A percentile compares a stretch with the other conserved stretches of the same genome.
These are phyloP conservation scores for Tieghemiomyces parasiticus DNA, from an alignment of 192 early-diverging fungal species.

Conservation along the genomic window DNA sequence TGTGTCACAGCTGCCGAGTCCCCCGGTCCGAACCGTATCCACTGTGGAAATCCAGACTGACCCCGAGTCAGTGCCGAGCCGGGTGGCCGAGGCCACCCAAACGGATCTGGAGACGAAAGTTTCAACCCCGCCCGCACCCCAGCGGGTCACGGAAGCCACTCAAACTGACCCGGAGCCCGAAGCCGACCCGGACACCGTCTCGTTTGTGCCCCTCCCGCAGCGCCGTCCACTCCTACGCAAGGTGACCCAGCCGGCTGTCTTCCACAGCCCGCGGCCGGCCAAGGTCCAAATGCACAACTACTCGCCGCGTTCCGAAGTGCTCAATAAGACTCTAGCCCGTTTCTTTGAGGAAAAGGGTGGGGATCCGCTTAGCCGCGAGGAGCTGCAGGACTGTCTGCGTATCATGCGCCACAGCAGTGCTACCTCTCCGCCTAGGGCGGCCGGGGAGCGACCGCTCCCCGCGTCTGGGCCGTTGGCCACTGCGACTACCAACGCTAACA, in stretches of 20 bases:
- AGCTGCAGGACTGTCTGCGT: constrained; percentile 1
- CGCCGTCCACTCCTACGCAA: not conserved
- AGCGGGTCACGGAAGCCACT: not conserved
- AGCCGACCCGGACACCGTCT: not conserved
- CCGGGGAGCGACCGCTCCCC: not conserved
- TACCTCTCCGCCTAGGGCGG: not conserved
- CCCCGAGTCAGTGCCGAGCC: not conserved
- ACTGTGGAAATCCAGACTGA: too few relatives aligned
- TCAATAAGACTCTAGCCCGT: constrained; percentile 3
- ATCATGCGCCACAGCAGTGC: constrained; percentile 1
- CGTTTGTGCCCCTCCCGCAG: not conserved
- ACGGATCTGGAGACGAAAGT: not conserved
- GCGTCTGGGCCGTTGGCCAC: not conserved
- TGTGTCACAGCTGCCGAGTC: too few relatives aligned
- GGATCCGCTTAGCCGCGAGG: not conserved
- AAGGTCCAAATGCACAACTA: not conserved
- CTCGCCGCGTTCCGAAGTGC: constrained; percentile 2
- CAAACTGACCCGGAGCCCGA: not conserved
- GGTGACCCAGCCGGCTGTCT: not conserved
- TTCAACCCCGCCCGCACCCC: not conserved
- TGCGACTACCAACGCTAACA: not conserved
- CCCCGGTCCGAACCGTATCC: too few relatives aligned
- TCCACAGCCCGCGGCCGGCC: not conserved
- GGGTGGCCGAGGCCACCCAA: not conserved
- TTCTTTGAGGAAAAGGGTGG: constrained; percentile 6